Evolutionary conservation across 2,329 filamentous ascomycete species (phyloP).

Genomic region (Xylariaceae sp.): DNA sequence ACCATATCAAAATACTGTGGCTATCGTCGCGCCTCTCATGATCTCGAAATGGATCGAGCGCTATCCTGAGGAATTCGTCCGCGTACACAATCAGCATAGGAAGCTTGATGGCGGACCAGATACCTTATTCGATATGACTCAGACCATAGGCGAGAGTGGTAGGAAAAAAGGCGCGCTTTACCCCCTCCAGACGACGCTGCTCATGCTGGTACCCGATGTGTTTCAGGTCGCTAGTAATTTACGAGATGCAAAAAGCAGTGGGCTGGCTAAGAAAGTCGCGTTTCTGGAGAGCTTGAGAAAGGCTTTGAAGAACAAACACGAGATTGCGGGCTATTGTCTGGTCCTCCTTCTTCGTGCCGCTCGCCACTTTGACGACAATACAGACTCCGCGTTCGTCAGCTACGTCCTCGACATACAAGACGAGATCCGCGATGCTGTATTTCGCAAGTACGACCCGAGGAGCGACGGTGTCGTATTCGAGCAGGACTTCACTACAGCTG

Average conservation of each 20-base stretch:
- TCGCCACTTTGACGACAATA: conserved; percentile 59
- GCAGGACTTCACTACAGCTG: conserved; percentile 60
- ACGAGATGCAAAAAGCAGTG: conserved; percentile 57
- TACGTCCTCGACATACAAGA: conserved; percentile 68
- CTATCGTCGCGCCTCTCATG: conserved; percentile 57
- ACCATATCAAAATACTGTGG: conserved; percentile 59
- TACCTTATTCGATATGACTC: conserved; percentile 65
- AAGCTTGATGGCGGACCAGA: conserved; percentile 63
- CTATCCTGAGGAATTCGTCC: conserved; percentile 60
- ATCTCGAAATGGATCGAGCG: conserved; percentile 64
- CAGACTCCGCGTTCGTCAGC: conserved; percentile 59
- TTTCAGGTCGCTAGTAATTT: conserved; percentile 67
- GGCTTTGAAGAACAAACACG: conserved; percentile 58
- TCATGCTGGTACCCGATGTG: conserved; percentile 63
- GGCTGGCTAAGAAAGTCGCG: conserved; percentile 61
- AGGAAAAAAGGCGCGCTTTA: conserved; percentile 53
- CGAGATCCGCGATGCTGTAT: conserved; percentile 62
- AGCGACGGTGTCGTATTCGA: conserved; percentile 51
- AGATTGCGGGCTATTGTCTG: conserved; percentile 63
- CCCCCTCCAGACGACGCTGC: conserved; percentile 58
- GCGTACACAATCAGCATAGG: conserved; percentile 55
- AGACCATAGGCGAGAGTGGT: conserved; percentile 55
- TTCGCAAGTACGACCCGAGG: conserved; percentile 46
- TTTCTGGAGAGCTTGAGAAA: conserved; percentile 63
- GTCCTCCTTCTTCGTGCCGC: conserved; percentile 59